These are phyloP conservation scores for Galeopsis tetrahit DNA, from an alignment of 257 asterid genomes.

Conservation along the genomic window DNA sequence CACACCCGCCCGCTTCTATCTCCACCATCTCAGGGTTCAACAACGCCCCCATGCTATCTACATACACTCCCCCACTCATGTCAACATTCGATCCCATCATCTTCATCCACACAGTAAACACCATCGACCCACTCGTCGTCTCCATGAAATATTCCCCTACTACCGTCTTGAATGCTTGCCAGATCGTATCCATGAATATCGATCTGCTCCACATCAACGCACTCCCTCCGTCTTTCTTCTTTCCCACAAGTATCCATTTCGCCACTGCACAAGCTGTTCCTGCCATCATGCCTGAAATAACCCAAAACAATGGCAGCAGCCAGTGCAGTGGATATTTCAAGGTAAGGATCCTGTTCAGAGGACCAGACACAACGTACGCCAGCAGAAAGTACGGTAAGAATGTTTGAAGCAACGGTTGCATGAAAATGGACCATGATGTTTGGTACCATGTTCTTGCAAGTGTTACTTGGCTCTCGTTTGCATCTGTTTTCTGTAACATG, in stretches of 20 bases:
- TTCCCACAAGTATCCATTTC: constrained; percentile 66
- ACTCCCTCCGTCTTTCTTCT: constrained; percentile 70
- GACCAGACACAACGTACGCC: constrained; percentile 51
- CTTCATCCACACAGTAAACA: constrained; percentile 76
- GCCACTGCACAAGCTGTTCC: constrained; percentile 56
- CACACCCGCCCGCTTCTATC: constrained; percentile 70
- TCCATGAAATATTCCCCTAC: constrained; percentile 79
- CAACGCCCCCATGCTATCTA: constrained; percentile 79
- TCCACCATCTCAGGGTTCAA: constrained; percentile 89
- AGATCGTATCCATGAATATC: constrained; percentile 66
- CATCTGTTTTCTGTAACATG: constrained; percentile 29
- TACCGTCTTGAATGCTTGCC: constrained; percentile 82
- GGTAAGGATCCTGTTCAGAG: constrained; percentile 46
- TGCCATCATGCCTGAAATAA: constrained; percentile 57
- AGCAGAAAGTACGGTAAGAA: constrained; percentile 65
- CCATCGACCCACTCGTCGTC: constrained; percentile 60
- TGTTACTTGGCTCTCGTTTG: constrained; percentile 44
- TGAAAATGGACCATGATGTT: constrained; percentile 63
- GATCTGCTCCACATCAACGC: constrained; percentile 66
- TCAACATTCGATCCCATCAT: constrained; percentile 72
- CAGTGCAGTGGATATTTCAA: constrained; percentile 50
- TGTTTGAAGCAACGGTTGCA: constrained; percentile 76
- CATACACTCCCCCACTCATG: constrained; percentile 64
- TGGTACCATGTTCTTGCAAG: constrained; percentile 63
- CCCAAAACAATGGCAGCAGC: constrained; percentile 75